Conservation (phyloP, 2,329 filamentous ascomycete species). For the Diplodia seriata region DNA sequence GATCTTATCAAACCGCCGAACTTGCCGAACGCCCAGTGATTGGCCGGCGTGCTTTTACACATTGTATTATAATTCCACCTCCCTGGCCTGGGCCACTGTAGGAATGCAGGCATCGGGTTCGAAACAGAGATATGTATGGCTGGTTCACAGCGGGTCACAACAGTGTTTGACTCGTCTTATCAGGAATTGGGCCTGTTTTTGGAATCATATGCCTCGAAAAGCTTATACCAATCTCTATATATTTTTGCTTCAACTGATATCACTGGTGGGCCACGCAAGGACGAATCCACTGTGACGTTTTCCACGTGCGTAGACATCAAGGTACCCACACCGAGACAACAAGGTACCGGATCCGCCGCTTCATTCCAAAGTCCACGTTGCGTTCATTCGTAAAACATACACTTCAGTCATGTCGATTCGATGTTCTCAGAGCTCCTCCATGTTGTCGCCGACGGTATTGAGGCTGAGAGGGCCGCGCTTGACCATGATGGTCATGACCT, state of each 20-base stretch:
- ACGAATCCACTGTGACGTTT: too few relatives aligned
- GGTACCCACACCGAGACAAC: not conserved
- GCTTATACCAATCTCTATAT: too few relatives aligned
- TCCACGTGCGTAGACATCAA: not conserved
- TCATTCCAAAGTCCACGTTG: not conserved
- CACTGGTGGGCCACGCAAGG: too few relatives aligned
- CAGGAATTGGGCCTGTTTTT: too few relatives aligned
- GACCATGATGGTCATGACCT: constrained; percentile 83
- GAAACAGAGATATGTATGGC: too few relatives aligned
- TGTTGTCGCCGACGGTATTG: constrained; percentile 43
- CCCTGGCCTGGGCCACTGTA: too few relatives aligned
- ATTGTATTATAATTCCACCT: too few relatives aligned
- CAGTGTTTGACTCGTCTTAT: too few relatives aligned
- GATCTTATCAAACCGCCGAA: constrained; percentile 26
- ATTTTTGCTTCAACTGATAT: too few relatives aligned
- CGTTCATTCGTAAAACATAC: not conserved
- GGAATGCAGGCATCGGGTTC: too few relatives aligned
- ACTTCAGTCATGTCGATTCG: not conserved
- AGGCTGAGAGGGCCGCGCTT: constrained; percentile 74
- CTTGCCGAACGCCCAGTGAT: not conserved
- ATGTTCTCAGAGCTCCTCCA: constrained; percentile 23
- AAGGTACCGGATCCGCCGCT: not conserved
- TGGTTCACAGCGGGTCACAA: too few relatives aligned
- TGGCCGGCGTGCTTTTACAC: not conserved
- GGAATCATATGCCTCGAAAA: too few relatives aligned